Conservation (phyloP, 83 land plant genomes). For the Diphasiastrum complanatum region DNA sequence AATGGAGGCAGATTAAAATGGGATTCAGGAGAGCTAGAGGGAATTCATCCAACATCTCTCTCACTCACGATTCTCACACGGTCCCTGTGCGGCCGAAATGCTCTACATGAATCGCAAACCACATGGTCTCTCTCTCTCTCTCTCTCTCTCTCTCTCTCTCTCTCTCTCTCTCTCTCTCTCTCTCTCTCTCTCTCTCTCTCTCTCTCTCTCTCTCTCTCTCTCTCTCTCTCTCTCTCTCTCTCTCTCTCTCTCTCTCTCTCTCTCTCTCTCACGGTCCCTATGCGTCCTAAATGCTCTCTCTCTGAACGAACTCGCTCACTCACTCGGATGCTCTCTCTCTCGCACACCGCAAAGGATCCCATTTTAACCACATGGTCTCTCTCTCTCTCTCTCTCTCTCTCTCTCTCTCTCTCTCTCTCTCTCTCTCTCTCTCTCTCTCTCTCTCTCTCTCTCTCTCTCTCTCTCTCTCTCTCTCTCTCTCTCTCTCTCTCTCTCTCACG, state of each 20-base stretch:
- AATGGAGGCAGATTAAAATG: no score
- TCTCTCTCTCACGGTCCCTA: no score
- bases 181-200: not conserved
- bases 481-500: no score
- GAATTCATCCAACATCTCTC: not conserved
- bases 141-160: conserved; percentile 3
- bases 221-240: not conserved
- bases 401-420: not conserved
- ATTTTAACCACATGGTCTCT: no score
- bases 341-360: no score
- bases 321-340: no score
- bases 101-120: not conserved
- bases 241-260: not conserved
- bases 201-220: not conserved
- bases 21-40: no score
- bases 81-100: not conserved
- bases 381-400: not conserved
- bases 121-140: not conserved
- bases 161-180: not conserved
- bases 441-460: not conserved
- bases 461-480: not conserved
- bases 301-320: no score
- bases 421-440: not conserved
- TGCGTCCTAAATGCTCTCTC: no score
- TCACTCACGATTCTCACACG: not conserved